These are phyloP conservation scores for Wickerhamiella dianesei DNA, from an alignment of 805 yeast species.

Conservation along the genomic window DNA sequence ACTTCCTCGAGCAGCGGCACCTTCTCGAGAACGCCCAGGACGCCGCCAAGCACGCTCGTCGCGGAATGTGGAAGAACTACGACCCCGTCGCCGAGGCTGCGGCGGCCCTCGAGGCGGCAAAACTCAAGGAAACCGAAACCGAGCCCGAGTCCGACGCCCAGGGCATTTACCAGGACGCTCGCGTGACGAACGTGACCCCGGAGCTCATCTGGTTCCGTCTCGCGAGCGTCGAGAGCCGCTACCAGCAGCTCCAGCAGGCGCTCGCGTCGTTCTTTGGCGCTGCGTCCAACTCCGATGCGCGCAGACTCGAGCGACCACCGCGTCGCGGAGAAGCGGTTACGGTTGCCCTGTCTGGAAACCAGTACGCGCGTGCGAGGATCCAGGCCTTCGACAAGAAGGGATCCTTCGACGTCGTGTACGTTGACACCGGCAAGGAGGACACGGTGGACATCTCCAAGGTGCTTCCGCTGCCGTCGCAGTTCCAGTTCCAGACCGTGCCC, in stretches of 20 bases:
- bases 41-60: conserved; percentile 37
- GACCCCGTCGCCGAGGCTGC: conserved; percentile 27
- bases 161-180: conserved; percentile 25
- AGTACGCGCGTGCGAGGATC: conserved; percentile 42
- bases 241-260: conserved; percentile 17
- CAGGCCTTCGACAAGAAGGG: conserved; percentile 28
- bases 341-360: conserved; percentile 41
- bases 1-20: conserved; percentile 39
- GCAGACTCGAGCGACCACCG: conserved; percentile 26
- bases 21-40: conserved; percentile 51
- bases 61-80: conserved; percentile 58
- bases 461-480: conserved; percentile 41
- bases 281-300: conserved; percentile 21
- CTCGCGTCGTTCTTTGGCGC: conserved; percentile 22
- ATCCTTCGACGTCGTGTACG: conserved; percentile 38
- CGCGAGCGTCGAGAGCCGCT: conserved; percentile 11
- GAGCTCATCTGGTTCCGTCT: conserved; percentile 18
- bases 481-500: conserved; percentile 29
- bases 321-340: conserved; percentile 44
- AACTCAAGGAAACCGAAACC: conserved; percentile 10
- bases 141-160: conserved; percentile 12
- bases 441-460: conserved; percentile 33
- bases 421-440: conserved; percentile 49
- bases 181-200: conserved; percentile 21
- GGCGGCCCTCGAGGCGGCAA: conserved; percentile 10